These are phyloP conservation scores for Aspergillus sp. DNA, from an alignment of 2,329 filamentous ascomycete species.

Conservation along the genomic window DNA sequence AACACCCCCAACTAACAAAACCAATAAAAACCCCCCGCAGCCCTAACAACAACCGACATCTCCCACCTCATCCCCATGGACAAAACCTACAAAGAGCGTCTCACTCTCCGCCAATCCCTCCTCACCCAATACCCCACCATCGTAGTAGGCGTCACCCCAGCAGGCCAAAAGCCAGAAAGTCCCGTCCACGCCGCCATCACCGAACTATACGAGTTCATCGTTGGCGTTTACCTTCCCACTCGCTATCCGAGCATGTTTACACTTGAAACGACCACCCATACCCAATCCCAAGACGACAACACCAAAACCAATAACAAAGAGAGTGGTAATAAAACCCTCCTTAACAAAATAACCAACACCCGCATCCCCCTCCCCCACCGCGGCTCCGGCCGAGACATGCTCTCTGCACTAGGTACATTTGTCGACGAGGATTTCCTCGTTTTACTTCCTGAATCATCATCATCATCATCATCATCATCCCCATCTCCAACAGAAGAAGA, in stretches of 20 bases:
- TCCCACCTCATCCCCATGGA: constrained; percentile 63
- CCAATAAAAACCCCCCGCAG: constrained; percentile 40
- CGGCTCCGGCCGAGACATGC: constrained; percentile 24
- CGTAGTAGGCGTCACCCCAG: constrained; percentile 42
- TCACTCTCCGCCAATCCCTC: constrained; percentile 52
- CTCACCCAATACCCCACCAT: constrained; percentile 48
- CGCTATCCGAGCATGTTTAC: constrained; percentile 60
- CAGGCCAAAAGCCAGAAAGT: constrained; percentile 36
- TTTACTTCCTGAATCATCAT: constrained; percentile 49
- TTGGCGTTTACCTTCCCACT: constrained; percentile 56
- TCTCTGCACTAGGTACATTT: constrained; percentile 53
- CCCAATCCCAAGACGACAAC: constrained; percentile 7
- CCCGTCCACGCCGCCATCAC: constrained; percentile 50
- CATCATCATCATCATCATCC: constrained; percentile 15
- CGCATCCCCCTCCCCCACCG: constrained; percentile 29
- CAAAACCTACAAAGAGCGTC: constrained; percentile 57
- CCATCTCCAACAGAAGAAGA: constrained; percentile 11
- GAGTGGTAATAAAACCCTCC: constrained; percentile 28
- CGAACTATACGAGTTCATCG: constrained; percentile 61
- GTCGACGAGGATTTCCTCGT: constrained; percentile 64
- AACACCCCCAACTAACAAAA: constrained; percentile 1
- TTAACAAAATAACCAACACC: constrained; percentile 53
- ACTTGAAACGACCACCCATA: constrained; percentile 20
- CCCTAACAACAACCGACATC: constrained; percentile 54
- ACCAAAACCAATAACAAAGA: background rate